Conservation (phyloP, 768 basidiomycete species). For the Leccinum arenicola region DNA sequence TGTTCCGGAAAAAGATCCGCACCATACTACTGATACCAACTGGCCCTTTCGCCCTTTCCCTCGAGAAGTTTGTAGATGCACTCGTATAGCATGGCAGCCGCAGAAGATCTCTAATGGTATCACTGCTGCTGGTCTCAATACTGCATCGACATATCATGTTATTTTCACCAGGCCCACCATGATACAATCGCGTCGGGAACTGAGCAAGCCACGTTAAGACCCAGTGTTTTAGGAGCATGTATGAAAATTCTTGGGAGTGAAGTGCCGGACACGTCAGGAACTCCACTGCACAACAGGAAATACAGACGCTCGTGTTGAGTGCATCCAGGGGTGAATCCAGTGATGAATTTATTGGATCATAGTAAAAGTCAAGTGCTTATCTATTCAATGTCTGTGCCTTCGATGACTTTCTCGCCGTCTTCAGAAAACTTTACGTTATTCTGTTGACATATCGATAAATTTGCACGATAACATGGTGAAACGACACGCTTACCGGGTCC, state of each 20-base stretch:
- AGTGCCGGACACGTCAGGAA: not conserved
- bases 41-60: not conserved
- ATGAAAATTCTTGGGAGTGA: not conserved
- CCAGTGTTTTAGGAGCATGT: not conserved
- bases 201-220: not conserved
- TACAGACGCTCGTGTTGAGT: not conserved
- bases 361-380: not conserved
- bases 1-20: not conserved
- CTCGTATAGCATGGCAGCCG: not conserved
- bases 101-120: not conserved
- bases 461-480: not conserved
- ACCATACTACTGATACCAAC: not conserved
- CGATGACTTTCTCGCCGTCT: constrained; percentile 70
- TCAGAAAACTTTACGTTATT: constrained; percentile 76
- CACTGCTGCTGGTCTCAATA: not conserved
- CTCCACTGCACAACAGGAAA: not conserved
- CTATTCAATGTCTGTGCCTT: constrained; percentile 39
- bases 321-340: not conserved
- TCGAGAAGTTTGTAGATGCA: not conserved
- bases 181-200: not conserved
- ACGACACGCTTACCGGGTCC: constrained; percentile 34
- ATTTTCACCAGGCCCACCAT: not conserved
- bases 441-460: constrained; percentile 32
- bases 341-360: not conserved
- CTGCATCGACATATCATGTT: not conserved